These are phyloP conservation scores for Musa acuminata DNA, from an alignment of 176 grass and related monocot species.

Conservation along the genomic window DNA sequence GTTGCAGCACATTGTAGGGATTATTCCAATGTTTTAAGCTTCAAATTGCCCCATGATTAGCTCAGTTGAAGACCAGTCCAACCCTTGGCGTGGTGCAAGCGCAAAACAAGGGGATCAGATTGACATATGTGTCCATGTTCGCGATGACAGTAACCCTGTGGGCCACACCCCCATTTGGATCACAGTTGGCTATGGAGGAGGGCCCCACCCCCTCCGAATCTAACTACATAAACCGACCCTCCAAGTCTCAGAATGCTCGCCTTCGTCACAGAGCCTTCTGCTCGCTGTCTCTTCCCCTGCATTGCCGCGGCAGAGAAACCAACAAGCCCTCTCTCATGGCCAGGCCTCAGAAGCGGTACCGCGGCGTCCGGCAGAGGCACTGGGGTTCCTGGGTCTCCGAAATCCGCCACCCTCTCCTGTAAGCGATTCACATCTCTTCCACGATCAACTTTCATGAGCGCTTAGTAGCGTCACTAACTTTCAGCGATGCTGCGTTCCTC, in stretches of 20 bases:
- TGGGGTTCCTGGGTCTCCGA: constrained; percentile 46
- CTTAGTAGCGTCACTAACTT: neutral
- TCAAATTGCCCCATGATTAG: too few species aligned
- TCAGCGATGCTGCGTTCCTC: neutral
- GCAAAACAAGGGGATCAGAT: constrained; percentile 3
- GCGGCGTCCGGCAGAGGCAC: constrained; percentile 35
- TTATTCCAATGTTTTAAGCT: too few species aligned
- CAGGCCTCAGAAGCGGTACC: constrained; percentile 29
- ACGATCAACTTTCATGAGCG: too few species aligned
- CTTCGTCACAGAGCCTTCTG: too few species aligned
- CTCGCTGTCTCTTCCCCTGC: neutral
- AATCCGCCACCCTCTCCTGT: constrained; percentile 39
- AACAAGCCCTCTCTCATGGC: neutral
- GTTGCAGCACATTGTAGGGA: too few species aligned
- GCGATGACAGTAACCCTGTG: neutral
- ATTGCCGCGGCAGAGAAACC: neutral
- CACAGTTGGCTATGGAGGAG: neutral
- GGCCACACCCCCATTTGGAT: neutral
- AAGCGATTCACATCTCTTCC: neutral
- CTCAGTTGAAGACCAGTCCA: neutral
- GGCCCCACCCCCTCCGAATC: neutral
- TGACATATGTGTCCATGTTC: neutral
- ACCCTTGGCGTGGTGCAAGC: neutral
- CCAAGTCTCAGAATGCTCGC: neutral
- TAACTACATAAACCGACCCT: neutral